Base-by-base conservation (phyloP, 495 filamentous ascomycete species). In the Aspergillus avenaceus region DNA sequence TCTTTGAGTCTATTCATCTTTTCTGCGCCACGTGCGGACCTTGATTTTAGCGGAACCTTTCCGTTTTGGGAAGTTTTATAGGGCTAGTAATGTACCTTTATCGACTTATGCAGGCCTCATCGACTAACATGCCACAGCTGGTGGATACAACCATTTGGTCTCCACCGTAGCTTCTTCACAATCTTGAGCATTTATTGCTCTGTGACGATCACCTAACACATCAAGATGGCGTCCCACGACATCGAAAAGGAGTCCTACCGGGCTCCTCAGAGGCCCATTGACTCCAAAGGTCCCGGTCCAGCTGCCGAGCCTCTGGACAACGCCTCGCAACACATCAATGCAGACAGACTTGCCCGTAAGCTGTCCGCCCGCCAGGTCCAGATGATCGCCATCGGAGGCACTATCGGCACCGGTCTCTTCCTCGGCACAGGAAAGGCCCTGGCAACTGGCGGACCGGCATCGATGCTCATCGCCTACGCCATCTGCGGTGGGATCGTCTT, bases 381-480 rank as follows among this genome's bases (percentile, higher is more conserved):
- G 59, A 82, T 85, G 75, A 77, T 83, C 31, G 81, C 81, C 12
- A 78, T 84, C 29, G 79, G 79, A 18, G 81, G 81, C 25, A 83
- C 82, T 4, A 85, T 86, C 48, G 81, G 83, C 8, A 86, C 84
- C 5, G 84, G 83, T 26, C 61, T 88, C 23, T 83, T 87, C 56
- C 67, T 86, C 18, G 80, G 83, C 29, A 78, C 75, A 0, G 83
- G 83, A 16, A 72, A 74, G 40, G 79, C 79, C 4, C 72, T 87
- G 18, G 68, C 77, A 1, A 74, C 69, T 23, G 81, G 79, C 41
- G 83, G 84, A 1, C 82, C 84, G 16, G 78, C 70, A 58, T 88
- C 74, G 62, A 86, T 76, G 66, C 60, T 88, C 23, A 76, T 85
- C 34, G 78, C 77, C 23, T 77, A 75, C 46, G 62, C 67, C 18